These are phyloP conservation scores for Grigorovia yakushimaensis DNA, from an alignment of 805 yeast genomes.

Conservation along the genomic window DNA sequence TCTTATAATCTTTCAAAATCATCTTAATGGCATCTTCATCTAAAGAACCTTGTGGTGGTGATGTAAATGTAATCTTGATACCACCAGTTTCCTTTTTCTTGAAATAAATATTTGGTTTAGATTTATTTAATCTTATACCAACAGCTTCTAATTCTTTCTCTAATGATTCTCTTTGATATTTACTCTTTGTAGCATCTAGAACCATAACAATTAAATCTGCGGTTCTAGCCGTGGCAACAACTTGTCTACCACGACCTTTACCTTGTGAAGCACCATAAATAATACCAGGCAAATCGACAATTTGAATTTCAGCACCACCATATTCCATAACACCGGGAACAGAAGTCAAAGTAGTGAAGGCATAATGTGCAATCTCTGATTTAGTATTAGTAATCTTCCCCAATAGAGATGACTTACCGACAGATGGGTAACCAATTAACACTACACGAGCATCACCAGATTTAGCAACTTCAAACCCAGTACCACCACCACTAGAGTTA, in stretches of 20 bases:
- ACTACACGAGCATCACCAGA: slow-evolving; percentile 96
- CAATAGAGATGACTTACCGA: slow-evolving; percentile 87
- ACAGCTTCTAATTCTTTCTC: slow-evolving; percentile 88
- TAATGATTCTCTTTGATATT: slow-evolving; percentile 75
- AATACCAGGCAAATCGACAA: slow-evolving; percentile 96
- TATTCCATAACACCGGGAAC: slow-evolving; percentile 94
- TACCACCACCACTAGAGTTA: slow-evolving; percentile 58
- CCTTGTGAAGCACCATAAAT: slow-evolving; percentile 96
- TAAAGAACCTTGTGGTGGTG: slow-evolving; percentile 65
- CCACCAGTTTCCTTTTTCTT: slow-evolving; percentile 86
- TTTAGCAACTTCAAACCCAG: slow-evolving; percentile 88
- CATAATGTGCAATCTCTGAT: slow-evolving; percentile 90
- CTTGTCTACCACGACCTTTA: slow-evolving; percentile 96
- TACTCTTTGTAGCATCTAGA: slow-evolving; percentile 89
- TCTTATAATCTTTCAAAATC: slow-evolving; percentile 73
- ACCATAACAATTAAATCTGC: slow-evolving; percentile 90
- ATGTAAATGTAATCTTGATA: slow-evolving; percentile 66
- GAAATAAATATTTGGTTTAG: slow-evolving; percentile 66
- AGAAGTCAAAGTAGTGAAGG: slow-evolving; percentile 91
- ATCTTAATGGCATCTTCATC: slow-evolving; percentile 72
- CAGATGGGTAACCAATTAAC: slow-evolving; percentile 94
- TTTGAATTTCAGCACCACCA: slow-evolving; percentile 94
- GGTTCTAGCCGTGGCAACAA: slow-evolving; percentile 90
- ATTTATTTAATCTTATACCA: slow-evolving; percentile 81
- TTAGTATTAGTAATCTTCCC: slow-evolving; percentile 87